Evolutionary conservation across 2,329 filamentous ascomycete genomes (phyloP).

Genomic region (Penicillium fuscoglaucum): DNA sequence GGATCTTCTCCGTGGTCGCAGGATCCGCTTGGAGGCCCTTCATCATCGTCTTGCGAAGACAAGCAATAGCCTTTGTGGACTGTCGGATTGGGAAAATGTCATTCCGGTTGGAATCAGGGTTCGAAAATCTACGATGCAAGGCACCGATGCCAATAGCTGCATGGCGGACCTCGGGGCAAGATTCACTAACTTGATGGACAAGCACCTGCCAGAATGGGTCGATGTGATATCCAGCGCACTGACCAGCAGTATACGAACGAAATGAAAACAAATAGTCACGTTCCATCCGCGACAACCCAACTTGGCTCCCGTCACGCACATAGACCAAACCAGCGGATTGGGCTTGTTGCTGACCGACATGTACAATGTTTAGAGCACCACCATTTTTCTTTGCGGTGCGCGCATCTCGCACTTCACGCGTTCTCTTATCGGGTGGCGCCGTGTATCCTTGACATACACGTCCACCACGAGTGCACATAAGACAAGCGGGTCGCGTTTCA

Average conservation of each 20-base stretch:
- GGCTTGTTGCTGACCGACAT: background rate
- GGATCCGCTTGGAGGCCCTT: background rate
- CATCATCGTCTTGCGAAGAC: conserved; percentile 1
- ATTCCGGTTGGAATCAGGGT: background rate
- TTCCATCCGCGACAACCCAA: conserved; percentile 6
- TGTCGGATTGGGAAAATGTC: conserved; percentile 5
- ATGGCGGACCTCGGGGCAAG: conserved; percentile 4
- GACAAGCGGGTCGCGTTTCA: conserved; percentile 8
- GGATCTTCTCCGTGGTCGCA: background rate
- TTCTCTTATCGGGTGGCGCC: background rate
- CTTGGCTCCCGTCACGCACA: background rate
- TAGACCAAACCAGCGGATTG: background rate
- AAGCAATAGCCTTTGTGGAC: conserved; percentile 5
- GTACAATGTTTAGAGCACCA: background rate
- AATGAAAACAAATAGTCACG: conserved; percentile 6
- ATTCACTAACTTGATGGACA: conserved; percentile 6
- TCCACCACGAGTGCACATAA: background rate
- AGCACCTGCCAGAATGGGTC: conserved; percentile 10
- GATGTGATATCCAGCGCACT: conserved; percentile 5
- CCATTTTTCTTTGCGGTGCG: background rate
- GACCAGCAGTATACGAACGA: conserved; percentile 1
- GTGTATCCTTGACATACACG: conserved; percentile 5
- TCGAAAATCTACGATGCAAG: conserved; percentile 5
- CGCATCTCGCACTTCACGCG: conserved; percentile 4
- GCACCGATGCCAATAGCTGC: conserved; percentile 7